Evolutionary conservation across 345 rosid species (phyloP), one percentile per base, ranked within the genome.

Genomic region (Gossypioides kirkii): DNA sequence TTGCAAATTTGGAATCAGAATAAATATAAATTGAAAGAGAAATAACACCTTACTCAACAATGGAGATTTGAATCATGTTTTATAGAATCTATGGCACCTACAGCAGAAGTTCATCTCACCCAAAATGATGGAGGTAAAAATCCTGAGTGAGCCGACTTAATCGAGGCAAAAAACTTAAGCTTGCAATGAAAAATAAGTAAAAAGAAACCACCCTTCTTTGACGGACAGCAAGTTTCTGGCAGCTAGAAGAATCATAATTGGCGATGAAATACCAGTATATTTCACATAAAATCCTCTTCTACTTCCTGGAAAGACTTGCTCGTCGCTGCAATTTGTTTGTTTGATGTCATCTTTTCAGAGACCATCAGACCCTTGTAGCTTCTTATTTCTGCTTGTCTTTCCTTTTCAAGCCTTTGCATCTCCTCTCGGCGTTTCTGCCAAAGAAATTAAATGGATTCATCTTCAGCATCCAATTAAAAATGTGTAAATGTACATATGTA

Each of bases 231-330:
- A 71, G 28, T 42, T 26, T 73, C 46, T 38, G 8, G 69, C 46
- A 38, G 69, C 56, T 68, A 59, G 54, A 43, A 26, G 43, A 75
- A 69, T 68, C 76, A 76, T 65, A 60, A 58, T 12, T 32, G 59
- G 68, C 47, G 52, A 52, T 76, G 25, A 2, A 52, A 45, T 36
- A 49, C 28, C 54, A 8, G 41, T 55, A 25, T 60, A 71, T 68
- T 52, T 73, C 83, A 95, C 99, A 95, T 95, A 61, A 95, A 95
- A 81, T 95, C 99, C 8, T 92, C 99, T 85, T 95, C 99, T 22
- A 95, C 81, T 81, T 95, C 99, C 88, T 92, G 97, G 80, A 95
- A 61, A 22, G 97, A 89, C 84, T 92, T 92, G 88, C 63, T 87
- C 77, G 84, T 84, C 36, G 93, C 83, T 65, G 97, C 98, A 70